Conservation (phyloP, 805 yeast species). For the Candida parachauliodes region DNA sequence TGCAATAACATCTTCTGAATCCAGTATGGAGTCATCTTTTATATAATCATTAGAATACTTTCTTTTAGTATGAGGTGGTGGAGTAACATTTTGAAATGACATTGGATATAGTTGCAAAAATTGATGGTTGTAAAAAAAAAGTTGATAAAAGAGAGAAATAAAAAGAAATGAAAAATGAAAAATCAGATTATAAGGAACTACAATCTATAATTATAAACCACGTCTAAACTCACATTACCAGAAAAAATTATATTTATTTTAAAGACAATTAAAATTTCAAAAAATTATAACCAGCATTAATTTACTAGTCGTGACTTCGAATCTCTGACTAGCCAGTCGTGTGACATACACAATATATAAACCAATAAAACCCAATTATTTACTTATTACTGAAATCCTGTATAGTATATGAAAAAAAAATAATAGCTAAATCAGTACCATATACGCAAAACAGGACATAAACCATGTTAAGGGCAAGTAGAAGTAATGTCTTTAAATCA, state of each 20-base stretch:
- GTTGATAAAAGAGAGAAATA: neutral
- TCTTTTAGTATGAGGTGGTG: slow-evolving; percentile 1
- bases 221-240: too few species aligned
- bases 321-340: neutral
- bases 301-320: too few species aligned
- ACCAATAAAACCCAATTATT: slow-evolving; percentile 6
- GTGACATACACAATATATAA: neutral
- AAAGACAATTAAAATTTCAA: too few species aligned
- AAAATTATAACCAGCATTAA: too few species aligned
- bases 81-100: neutral
- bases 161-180: neutral
- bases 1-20: neutral
- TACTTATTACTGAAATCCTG: slow-evolving; percentile 3
- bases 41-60: neutral
- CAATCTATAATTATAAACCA: too few species aligned
- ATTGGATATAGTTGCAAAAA: neutral
- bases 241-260: too few species aligned
- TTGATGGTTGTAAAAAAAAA: neutral
- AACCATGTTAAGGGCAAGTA: slow-evolving; percentile 22
- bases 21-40: neutral
- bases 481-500: slow-evolving; percentile 3
- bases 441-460: neutral
- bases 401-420: neutral
- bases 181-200: neutral
- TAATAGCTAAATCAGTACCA: neutral